These are phyloP conservation scores for Aspergillus cavernicola DNA, from an alignment of 495 filamentous ascomycete species.

Conservation along the genomic window DNA sequence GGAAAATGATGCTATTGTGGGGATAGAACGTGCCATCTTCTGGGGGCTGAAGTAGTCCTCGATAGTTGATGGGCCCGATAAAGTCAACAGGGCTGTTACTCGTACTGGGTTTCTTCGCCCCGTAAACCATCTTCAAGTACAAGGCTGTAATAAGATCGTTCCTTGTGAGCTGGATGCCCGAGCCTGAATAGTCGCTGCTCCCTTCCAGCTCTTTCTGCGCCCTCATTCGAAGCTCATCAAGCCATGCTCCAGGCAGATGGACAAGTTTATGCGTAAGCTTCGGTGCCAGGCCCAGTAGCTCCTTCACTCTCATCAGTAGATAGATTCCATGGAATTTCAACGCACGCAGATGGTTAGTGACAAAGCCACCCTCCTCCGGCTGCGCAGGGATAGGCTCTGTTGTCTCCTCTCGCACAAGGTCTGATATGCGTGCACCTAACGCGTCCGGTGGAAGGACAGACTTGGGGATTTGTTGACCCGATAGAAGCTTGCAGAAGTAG, in stretches of 20 bases:
- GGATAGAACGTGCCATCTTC: background rate
- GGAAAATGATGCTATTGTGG: background rate
- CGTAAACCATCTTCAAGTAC: background rate
- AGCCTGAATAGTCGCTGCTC: background rate
- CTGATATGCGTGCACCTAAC: background rate
- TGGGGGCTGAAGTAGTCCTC: background rate
- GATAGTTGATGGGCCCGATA: background rate
- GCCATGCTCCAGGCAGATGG: background rate
- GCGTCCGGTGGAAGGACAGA: background rate
- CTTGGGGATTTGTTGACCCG: background rate
- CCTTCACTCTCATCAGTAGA: background rate
- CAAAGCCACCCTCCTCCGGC: background rate
- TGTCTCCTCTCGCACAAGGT: background rate
- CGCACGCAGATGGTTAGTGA: background rate
- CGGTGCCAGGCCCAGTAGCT: background rate
- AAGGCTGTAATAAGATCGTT: background rate
- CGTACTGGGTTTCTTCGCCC: background rate
- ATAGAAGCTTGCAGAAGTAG: background rate
- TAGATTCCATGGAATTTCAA: background rate
- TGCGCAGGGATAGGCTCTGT: background rate
- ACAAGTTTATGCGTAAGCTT: background rate
- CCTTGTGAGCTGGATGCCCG: background rate
- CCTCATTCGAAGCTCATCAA: background rate
- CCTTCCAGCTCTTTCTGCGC: background rate
- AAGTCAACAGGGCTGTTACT: background rate